A percentile compares a stretch with the other conserved stretches of the same genome.
Evolutionary conservation across 345 rosid species (phyloP).

Genomic region (Camelina hispida): DNA sequence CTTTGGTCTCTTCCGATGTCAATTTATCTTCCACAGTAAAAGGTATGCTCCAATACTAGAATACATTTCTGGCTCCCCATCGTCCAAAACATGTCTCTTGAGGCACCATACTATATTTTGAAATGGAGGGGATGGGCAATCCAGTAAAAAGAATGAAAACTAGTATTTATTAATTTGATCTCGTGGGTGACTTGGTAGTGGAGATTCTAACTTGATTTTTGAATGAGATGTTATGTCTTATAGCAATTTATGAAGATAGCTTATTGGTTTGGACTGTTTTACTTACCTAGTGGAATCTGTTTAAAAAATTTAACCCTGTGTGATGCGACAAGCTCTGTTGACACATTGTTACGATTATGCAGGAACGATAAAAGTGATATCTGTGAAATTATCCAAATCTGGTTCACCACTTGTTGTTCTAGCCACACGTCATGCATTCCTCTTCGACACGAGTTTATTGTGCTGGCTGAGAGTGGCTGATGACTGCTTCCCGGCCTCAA

Average conservation of each 20-base stretch:
- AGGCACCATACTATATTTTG: conserved; percentile 1
- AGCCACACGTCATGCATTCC: conserved; percentile 94
- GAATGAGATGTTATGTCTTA: conserved; percentile 11
- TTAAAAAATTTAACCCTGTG: conserved; percentile 2
- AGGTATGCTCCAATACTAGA: conserved; percentile 21
- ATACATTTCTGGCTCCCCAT: conserved; percentile 18
- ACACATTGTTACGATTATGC: conserved; percentile 36
- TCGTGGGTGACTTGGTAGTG: conserved; percentile 15
- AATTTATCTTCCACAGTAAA: conserved; percentile 63
- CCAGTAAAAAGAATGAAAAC: background rate
- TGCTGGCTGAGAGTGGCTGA: conserved; percentile 99
- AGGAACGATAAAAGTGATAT: conserved; percentile 89
- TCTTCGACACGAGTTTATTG: conserved; percentile 85
- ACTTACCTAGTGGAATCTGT: conserved; percentile 9
- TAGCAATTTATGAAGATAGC: background rate
- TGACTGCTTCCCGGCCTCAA: conserved; percentile 99
- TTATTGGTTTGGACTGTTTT: conserved; percentile 13
- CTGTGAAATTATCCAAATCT: conserved; percentile 89
- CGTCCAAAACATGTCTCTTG: background rate
- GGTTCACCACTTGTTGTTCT: conserved; percentile 96
- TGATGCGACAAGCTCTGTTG: conserved; percentile 29
- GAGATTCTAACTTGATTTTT: conserved; percentile 10
- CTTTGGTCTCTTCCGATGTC: conserved; percentile 63
- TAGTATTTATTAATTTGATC: background rate
- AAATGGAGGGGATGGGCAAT: conserved; percentile 2